These are phyloP conservation scores for Trichomonascaceae sp. DNA, from an alignment of 1,139 yeast species.

Conservation along the genomic window DNA sequence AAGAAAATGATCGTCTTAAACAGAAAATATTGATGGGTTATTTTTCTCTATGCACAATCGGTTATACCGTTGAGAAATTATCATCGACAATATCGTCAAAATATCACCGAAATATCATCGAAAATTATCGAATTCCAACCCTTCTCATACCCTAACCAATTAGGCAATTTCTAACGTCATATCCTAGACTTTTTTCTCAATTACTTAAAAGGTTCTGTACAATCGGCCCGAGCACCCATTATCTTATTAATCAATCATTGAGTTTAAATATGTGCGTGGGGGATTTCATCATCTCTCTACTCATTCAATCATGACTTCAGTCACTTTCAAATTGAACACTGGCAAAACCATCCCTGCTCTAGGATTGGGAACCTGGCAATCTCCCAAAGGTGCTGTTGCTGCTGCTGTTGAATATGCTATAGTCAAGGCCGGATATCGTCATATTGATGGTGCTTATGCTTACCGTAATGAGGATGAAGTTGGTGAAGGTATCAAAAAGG, in stretches of 20 bases:
- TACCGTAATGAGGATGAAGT: conserved; percentile 61
- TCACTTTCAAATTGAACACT: conserved; percentile 43
- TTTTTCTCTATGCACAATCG: no score
- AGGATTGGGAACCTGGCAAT: conserved; percentile 70
- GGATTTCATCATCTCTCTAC: neutral
- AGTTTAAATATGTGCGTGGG: neutral
- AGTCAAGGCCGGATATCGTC: conserved; percentile 59
- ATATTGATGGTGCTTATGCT: conserved; percentile 71
- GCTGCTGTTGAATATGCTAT: conserved; percentile 59
- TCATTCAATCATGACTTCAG: conserved; percentile 14
- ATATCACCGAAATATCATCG: neutral
- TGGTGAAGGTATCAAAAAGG: conserved; percentile 47
- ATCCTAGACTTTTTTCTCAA: neutral
- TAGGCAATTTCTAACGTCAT: neutral
- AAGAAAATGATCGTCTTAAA: no score
- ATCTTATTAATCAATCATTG: neutral
- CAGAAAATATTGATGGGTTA: no score
- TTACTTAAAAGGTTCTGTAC: neutral
- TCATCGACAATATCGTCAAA: no score
- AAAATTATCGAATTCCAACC: neutral
- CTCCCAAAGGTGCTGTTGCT: conserved; percentile 52
- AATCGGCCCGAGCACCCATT: neutral
- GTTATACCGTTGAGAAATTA: no score
- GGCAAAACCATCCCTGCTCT: conserved; percentile 58
- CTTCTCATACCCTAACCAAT: neutral